Evolutionary conservation across 208 protist genomes (phyloP).

Genomic region (Acanthamoeba triangularis): DNA sequence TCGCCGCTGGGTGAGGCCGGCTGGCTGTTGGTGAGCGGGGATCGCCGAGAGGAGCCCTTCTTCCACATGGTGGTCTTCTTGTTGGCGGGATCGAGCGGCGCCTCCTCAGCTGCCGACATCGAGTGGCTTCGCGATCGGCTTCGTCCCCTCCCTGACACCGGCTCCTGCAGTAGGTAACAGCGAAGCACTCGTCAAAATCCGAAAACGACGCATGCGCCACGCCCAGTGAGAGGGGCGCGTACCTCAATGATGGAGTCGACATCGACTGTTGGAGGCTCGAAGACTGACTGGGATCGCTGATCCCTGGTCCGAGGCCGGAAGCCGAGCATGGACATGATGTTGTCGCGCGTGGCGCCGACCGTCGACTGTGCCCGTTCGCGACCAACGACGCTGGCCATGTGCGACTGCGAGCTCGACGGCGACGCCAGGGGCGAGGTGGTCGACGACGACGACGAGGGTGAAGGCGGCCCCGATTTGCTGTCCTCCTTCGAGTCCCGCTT

Average conservation of each 20-base stretch:
- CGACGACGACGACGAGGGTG: not conserved
- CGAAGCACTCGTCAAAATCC: not conserved
- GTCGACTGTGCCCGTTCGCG: constrained; percentile 13
- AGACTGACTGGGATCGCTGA: constrained; percentile 48
- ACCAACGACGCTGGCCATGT: not conserved
- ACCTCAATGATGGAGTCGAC: not conserved
- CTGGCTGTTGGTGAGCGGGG: constrained; percentile 39
- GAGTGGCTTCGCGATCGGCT: constrained; percentile 71
- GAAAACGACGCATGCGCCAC: not conserved
- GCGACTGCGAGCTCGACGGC: not conserved
- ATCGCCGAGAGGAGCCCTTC: not conserved
- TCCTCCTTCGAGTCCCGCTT: constrained; percentile 21
- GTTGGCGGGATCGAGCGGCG: not conserved
- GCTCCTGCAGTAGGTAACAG: not conserved
- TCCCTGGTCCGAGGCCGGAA: constrained; percentile 46
- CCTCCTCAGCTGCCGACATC: constrained; percentile 54
- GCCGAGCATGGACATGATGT: constrained; percentile 69
- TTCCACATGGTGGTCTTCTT: constrained; percentile 34
- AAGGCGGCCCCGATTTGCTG: not conserved
- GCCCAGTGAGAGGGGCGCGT: not conserved
- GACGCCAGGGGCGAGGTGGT: not conserved
- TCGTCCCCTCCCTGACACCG: not conserved
- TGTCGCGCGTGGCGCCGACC: not conserved
- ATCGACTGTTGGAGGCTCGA: not conserved
- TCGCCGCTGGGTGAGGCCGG: constrained; percentile 1